Conservation (phyloP, 148 eudicot genomes). For the Polygonum maritimum region DNA sequence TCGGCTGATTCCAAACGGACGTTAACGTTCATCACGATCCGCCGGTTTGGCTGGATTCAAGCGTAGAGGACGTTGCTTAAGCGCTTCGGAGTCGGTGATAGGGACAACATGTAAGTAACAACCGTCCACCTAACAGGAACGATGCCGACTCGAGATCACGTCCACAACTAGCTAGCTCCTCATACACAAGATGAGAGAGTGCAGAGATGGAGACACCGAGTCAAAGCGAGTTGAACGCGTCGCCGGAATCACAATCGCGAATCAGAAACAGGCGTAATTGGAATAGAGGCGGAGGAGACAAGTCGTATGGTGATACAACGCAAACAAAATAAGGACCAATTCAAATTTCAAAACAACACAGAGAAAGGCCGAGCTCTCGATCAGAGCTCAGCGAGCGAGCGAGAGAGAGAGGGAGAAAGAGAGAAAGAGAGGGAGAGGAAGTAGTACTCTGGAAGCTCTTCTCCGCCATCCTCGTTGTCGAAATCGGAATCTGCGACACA, state of each 20-base stretch:
- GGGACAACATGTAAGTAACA: background rate
- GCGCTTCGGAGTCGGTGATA: background rate
- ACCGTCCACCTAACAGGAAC: background rate
- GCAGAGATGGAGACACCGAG: background rate
- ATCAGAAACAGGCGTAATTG: slow-evolving; percentile 1
- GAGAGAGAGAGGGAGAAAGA: background rate
- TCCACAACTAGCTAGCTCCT: background rate
- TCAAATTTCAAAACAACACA: background rate
- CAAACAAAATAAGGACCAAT: background rate
- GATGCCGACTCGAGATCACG: background rate
- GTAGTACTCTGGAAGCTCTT: background rate
- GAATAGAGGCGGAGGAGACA: background rate
- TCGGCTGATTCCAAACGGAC: background rate
- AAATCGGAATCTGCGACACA: slow-evolving; percentile 10
- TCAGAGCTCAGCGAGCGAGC: background rate
- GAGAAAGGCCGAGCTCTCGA: background rate
- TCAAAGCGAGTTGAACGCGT: slow-evolving; percentile 2
- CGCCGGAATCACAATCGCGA: background rate
- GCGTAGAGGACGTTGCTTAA: background rate
- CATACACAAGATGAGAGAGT: background rate
- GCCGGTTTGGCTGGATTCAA: background rate
- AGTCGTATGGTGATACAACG: background rate
- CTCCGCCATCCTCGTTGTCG: background rate
- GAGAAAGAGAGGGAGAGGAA: background rate
- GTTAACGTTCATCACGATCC: background rate